phyloP scores from a whole-genome alignment of 768 basidiomycete genomes.

The Leccinum aurantiacum region DNA sequence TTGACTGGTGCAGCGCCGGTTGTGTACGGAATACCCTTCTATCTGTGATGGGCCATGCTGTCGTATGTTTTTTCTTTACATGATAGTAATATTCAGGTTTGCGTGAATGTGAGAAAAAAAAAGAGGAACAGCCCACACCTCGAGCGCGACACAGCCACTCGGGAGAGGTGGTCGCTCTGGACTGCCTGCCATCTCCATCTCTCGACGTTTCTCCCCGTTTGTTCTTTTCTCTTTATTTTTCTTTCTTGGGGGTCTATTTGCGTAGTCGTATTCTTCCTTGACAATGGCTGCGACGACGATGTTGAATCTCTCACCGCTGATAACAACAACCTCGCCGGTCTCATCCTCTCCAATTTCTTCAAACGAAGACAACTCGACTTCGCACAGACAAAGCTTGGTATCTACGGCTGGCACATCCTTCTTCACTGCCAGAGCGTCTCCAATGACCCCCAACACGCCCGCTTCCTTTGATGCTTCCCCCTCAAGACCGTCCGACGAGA shows the following conservation, averaged over 20 bases:
- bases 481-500: constrained; percentile 36
- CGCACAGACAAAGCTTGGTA: constrained; percentile 26
- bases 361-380: constrained; percentile 10
- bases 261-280: neutral
- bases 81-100: neutral
- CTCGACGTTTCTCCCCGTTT: neutral
- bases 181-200: neutral
- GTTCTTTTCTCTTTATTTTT: neutral
- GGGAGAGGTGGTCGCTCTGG: constrained; percentile 7
- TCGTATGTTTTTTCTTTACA: neutral
- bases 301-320: constrained; percentile 11
- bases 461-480: constrained; percentile 24
- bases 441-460: constrained; percentile 21
- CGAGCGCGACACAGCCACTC: constrained; percentile 12
- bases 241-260: neutral
- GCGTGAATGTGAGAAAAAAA: neutral
- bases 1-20: constrained; percentile 94
- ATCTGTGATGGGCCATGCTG: constrained; percentile 43
- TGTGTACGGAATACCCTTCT: constrained; percentile 94
- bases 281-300: constrained; percentile 15
- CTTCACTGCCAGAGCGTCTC: constrained; percentile 29
- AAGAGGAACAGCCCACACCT: neutral
- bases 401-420: constrained; percentile 29
- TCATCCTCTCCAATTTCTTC: constrained; percentile 16
- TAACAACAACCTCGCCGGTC: constrained; percentile 17